A percentile compares a stretch with the other conserved stretches of the same genome.
phyloP scores from a whole-genome alignment of 2,329 filamentous ascomycete species.

The Trichoderma sp. region DNA sequence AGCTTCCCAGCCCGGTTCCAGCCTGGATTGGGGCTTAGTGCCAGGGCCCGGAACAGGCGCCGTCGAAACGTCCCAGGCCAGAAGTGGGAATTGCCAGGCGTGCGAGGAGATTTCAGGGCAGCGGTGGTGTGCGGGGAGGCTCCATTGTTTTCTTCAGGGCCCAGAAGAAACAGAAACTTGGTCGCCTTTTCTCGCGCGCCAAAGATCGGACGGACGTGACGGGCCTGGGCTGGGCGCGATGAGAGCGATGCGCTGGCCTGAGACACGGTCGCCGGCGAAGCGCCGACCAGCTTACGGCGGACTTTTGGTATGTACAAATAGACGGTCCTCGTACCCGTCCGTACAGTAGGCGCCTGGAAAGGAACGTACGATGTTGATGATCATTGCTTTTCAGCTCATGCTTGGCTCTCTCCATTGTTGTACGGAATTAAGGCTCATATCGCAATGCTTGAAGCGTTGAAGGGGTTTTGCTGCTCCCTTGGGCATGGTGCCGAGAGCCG shows the following conservation, averaged over 20 bases:
- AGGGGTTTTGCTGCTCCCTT: neutral
- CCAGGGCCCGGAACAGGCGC: constrained; percentile 1
- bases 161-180: neutral
- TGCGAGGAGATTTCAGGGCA: constrained; percentile 9
- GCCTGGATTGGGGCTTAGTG: neutral
- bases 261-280: constrained; percentile 18
- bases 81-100: neutral
- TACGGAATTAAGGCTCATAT: neutral
- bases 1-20: constrained; percentile 3
- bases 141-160: neutral
- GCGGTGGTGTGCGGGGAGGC: constrained; percentile 4
- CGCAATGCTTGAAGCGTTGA: neutral
- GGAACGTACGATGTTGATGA: neutral
- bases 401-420: neutral
- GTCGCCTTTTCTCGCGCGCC: neutral
- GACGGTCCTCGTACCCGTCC: neutral
- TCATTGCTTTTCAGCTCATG: neutral
- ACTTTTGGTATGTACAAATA: neutral
- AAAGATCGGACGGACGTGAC: neutral
- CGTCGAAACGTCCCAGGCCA: constrained; percentile 5
- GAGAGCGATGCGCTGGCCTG: constrained; percentile 12
- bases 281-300: neutral
- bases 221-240: neutral
- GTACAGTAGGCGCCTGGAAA: neutral
- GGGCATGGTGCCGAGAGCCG: constrained; percentile 3